Percentiles rank a stretch among this genome's conserved stretches.
phyloP scores from a whole-genome alignment of 805 yeast genomes.

The Limtongozyma cylindracea region DNA sequence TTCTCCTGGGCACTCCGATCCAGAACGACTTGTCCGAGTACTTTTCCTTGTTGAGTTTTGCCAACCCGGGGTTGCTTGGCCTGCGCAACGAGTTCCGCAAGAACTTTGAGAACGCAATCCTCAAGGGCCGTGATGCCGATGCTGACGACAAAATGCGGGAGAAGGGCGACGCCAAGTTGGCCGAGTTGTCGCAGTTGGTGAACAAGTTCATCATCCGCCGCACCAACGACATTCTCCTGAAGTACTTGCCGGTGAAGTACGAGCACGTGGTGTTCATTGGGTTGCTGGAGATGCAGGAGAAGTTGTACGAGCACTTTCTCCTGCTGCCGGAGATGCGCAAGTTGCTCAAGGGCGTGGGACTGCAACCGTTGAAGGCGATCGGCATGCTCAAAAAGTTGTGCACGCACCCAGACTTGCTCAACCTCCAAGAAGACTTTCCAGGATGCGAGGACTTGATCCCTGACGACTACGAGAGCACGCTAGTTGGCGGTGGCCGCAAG shows the following conservation, averaged over 20 bases:
- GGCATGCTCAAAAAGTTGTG: conserved; percentile 76
- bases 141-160: conserved; percentile 61
- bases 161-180: conserved; percentile 42
- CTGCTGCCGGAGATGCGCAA: conserved; percentile 56
- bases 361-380: conserved; percentile 78
- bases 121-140: conserved; percentile 71
- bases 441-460: conserved; percentile 48
- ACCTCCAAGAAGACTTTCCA: conserved; percentile 53
- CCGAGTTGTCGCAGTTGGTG: conserved; percentile 50
- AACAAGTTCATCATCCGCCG: conserved; percentile 82
- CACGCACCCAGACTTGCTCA: conserved; percentile 75
- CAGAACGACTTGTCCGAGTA: conserved; percentile 90
- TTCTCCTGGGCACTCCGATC: conserved; percentile 88
- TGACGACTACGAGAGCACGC: conserved; percentile 27
- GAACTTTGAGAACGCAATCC: conserved; percentile 58
- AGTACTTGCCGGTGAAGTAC: conserved; percentile 84
- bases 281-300: conserved; percentile 50
- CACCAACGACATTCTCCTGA: conserved; percentile 82
- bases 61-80: conserved; percentile 86
- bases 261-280: conserved; percentile 92
- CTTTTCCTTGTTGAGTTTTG: conserved; percentile 71
- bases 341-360: conserved; percentile 22
- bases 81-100: conserved; percentile 63
- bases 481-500: conserved; percentile 25
- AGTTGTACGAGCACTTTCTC: conserved; percentile 47